These are phyloP conservation scores for Rugosomyces carneus DNA, from an alignment of 1,284 basidiomycete genomes.

Conservation along the genomic window DNA sequence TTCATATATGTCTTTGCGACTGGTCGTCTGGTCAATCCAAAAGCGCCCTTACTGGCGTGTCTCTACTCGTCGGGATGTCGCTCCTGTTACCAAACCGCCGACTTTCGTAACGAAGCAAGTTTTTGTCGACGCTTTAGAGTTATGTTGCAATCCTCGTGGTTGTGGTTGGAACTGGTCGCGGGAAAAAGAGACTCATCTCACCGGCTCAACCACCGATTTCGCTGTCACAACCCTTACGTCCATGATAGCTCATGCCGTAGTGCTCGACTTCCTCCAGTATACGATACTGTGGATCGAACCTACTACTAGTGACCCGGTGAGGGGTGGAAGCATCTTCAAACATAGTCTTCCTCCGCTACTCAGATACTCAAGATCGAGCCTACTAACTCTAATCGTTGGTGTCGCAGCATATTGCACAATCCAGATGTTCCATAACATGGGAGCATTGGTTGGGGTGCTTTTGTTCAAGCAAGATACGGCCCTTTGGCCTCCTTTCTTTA, in stretches of 20 bases:
- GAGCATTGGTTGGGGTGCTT: constrained; percentile 35
- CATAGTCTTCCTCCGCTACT: constrained; percentile 29
- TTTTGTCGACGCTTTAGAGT: constrained; percentile 39
- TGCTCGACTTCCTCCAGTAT: constrained; percentile 37
- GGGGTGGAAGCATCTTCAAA: constrained; percentile 49
- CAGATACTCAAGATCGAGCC: constrained; percentile 38
- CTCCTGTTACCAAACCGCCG: constrained; percentile 3
- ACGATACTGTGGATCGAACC: constrained; percentile 34
- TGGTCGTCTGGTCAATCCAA: constrained; percentile 32
- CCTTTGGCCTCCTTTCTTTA: constrained; percentile 44
- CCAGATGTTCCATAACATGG: constrained; percentile 35
- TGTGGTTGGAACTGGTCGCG: constrained; percentile 50
- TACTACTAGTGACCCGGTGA: constrained; percentile 27
- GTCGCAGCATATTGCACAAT: constrained; percentile 37
- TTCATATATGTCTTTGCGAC: constrained; percentile 26
- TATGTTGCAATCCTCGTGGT: constrained; percentile 42
- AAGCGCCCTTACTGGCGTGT: constrained; percentile 24
- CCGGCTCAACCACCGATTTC: constrained; percentile 32
- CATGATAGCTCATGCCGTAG: constrained; percentile 28
- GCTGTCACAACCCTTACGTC: constrained; percentile 27
- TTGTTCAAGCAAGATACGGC: constrained; percentile 31
- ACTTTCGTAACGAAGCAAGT: constrained; percentile 9
- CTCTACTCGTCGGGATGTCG: constrained; percentile 12
- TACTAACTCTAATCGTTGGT: constrained; percentile 36
- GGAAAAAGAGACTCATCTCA: constrained; percentile 33